A percentile compares a stretch with the other conserved stretches of the same genome.
These are phyloP conservation scores for Stephania cephalantha DNA, from an alignment of 164 flowering plant species.

Conservation along the genomic window DNA sequence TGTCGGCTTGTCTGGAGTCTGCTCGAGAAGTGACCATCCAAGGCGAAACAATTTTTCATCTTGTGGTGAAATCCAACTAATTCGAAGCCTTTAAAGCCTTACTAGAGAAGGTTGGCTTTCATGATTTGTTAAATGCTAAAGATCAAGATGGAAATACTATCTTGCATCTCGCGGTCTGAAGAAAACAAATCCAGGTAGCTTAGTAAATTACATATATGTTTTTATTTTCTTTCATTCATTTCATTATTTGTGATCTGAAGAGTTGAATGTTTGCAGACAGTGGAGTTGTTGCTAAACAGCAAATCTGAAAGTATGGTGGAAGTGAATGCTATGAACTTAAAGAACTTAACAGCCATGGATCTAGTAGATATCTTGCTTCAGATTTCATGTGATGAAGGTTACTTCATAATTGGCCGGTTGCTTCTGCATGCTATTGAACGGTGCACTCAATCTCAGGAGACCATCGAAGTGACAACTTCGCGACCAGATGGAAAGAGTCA, in stretches of 20 bases:
- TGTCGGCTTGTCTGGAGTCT: not conserved
- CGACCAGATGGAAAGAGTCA: no score
- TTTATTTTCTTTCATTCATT: not conserved
- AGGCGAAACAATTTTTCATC: conserved; percentile 12
- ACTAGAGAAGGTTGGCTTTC: not conserved
- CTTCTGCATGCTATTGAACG: not conserved
- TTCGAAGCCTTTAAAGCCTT: conserved; percentile 9
- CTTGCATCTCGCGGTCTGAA: conserved; percentile 3
- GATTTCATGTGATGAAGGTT: not conserved
- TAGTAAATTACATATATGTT: not conserved
- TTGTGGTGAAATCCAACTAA: conserved; percentile 8
- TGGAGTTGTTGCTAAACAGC: not conserved
- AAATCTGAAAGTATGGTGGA: not conserved
- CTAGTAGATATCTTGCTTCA: not conserved
- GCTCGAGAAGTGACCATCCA: not conserved
- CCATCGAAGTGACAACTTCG: not conserved
- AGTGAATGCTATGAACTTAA: not conserved
- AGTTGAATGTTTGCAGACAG: not conserved
- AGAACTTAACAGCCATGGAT: not conserved
- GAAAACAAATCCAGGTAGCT: conserved; percentile 4
- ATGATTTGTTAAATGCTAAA: not conserved
- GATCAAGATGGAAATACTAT: conserved; percentile 16
- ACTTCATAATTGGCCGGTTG: not conserved
- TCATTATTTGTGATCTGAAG: not conserved
- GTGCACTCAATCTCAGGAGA: not conserved